Evolutionary conservation across 345 rosid genomes (phyloP).

Genomic region (Gynandropsis gynandra): DNA sequence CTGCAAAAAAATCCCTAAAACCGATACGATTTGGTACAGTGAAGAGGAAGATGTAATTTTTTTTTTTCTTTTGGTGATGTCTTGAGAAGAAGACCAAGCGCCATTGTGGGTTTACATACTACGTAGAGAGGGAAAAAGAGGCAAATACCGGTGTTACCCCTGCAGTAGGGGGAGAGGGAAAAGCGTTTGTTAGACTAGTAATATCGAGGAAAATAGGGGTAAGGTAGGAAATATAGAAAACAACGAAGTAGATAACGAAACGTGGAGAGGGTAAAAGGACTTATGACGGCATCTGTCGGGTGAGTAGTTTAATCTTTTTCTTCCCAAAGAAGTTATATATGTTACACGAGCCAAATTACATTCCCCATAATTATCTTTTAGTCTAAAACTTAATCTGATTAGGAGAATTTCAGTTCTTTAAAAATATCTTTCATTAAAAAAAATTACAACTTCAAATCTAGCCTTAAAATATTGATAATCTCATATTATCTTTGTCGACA

Average conservation of each 20-base stretch:
- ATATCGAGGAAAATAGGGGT: conserved; percentile 6
- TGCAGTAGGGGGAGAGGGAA: too few relatives aligned
- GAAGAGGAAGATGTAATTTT: conserved; percentile 16
- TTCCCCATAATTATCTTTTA: too few relatives aligned
- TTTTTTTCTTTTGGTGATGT: neutral
- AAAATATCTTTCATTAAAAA: too few relatives aligned
- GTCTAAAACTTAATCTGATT: too few relatives aligned
- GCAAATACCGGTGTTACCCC: conserved; percentile 11
- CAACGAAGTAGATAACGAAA: conserved; percentile 6
- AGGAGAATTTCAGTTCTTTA: too few relatives aligned
- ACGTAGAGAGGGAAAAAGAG: neutral
- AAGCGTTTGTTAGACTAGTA: neutral
- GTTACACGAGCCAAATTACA: too few relatives aligned
- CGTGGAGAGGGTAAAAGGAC: conserved; percentile 17
- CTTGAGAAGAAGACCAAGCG: conserved; percentile 8
- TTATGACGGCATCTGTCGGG: too few relatives aligned
- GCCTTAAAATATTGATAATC: too few relatives aligned
- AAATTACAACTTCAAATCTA: too few relatives aligned
- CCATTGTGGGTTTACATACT: neutral
- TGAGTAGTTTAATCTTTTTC: too few relatives aligned
- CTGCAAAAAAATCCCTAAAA: conserved; percentile 14
- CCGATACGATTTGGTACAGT: conserved; percentile 28
- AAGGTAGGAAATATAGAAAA: neutral
- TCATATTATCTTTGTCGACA: too few relatives aligned
- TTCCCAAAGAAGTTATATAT: too few relatives aligned